Conservation (phyloP, 2,329 filamentous ascomycete species). For the Aspergillus piperis region DNA sequence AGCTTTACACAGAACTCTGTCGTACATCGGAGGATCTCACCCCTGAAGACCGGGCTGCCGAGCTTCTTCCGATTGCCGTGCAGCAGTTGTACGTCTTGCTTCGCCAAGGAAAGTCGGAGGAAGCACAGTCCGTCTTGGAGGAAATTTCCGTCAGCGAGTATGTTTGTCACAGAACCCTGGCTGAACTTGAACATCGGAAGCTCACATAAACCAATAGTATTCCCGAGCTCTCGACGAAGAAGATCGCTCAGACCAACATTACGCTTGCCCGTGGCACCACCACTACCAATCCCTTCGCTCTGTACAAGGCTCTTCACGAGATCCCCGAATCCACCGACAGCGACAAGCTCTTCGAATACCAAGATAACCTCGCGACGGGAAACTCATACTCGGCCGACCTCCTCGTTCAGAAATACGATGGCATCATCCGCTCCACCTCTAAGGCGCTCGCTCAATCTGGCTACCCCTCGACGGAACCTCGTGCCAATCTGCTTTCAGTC, state of each 20-base stretch:
- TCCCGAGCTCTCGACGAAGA: slow-evolving; percentile 59
- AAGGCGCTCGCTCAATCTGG: slow-evolving; percentile 52
- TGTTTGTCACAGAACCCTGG: slow-evolving; percentile 9
- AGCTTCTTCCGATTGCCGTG: slow-evolving; percentile 61
- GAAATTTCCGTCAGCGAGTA: slow-evolving; percentile 57
- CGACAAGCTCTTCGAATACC: slow-evolving; percentile 61
- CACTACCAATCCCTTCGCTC: slow-evolving; percentile 57
- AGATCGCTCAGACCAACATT: slow-evolving; percentile 62
- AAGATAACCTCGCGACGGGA: slow-evolving; percentile 55
- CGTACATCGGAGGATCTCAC: slow-evolving; percentile 60
- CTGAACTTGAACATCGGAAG: neutral
- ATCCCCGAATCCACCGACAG: slow-evolving; percentile 49
- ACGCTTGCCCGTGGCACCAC: slow-evolving; percentile 50
- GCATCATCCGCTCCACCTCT: slow-evolving; percentile 58
- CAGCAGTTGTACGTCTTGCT: slow-evolving; percentile 63
- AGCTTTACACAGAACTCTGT: slow-evolving; percentile 52
- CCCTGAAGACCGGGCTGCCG: slow-evolving; percentile 60
- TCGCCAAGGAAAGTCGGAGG: slow-evolving; percentile 55
- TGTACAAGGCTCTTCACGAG: slow-evolving; percentile 58
- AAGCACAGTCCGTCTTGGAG: slow-evolving; percentile 55
- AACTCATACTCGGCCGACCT: slow-evolving; percentile 60
- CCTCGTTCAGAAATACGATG: slow-evolving; percentile 61
- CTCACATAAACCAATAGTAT: slow-evolving; percentile 45
- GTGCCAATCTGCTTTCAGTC: slow-evolving; percentile 59
- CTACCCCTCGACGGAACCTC: slow-evolving; percentile 52